phyloP scores from a whole-genome alignment of 768 basidiomycete genomes.

The Suillus tomentosus region DNA sequence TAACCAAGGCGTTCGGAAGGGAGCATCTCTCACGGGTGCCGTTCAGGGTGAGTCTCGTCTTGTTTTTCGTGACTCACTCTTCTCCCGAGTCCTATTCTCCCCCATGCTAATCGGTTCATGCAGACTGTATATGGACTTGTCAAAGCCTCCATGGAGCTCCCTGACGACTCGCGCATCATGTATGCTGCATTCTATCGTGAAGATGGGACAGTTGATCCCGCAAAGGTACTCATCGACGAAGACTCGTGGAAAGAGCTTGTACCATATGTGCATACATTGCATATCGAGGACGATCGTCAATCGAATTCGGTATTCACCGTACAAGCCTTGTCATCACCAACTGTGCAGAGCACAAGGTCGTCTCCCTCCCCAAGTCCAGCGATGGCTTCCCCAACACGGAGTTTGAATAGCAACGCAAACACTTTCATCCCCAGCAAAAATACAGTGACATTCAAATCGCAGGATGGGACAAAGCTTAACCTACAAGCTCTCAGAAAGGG shows the following conservation, averaged over 20 bases:
- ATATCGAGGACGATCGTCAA: slow-evolving; percentile 32
- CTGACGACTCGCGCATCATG: slow-evolving; percentile 22
- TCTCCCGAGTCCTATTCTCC: not conserved
- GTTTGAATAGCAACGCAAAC: slow-evolving; percentile 27
- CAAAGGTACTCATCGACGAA: slow-evolving; percentile 28
- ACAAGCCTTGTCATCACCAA: slow-evolving; percentile 14
- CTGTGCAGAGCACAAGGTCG: not conserved
- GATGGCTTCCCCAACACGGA: slow-evolving; percentile 12
- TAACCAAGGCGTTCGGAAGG: slow-evolving; percentile 32
- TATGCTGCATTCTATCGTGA: slow-evolving; percentile 33
- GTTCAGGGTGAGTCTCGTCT: slow-evolving; percentile 28
- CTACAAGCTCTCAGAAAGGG: slow-evolving; percentile 22
- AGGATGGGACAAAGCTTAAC: slow-evolving; percentile 20
- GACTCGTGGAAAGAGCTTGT: slow-evolving; percentile 36
- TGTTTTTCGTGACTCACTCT: not conserved
- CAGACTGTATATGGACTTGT: slow-evolving; percentile 30
- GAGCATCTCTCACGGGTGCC: slow-evolving; percentile 34
- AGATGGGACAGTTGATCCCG: slow-evolving; percentile 30
- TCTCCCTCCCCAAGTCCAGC: slow-evolving; percentile 9
- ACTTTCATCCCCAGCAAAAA: slow-evolving; percentile 26
- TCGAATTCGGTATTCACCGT: slow-evolving; percentile 7
- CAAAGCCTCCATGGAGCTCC: slow-evolving; percentile 25
- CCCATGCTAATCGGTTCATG: not conserved
- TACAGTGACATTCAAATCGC: slow-evolving; percentile 25
- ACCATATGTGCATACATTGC: slow-evolving; percentile 32